These are phyloP conservation scores for Coemansia aciculifera DNA, from an alignment of 192 early-diverging fungal species.

Conservation along the genomic window DNA sequence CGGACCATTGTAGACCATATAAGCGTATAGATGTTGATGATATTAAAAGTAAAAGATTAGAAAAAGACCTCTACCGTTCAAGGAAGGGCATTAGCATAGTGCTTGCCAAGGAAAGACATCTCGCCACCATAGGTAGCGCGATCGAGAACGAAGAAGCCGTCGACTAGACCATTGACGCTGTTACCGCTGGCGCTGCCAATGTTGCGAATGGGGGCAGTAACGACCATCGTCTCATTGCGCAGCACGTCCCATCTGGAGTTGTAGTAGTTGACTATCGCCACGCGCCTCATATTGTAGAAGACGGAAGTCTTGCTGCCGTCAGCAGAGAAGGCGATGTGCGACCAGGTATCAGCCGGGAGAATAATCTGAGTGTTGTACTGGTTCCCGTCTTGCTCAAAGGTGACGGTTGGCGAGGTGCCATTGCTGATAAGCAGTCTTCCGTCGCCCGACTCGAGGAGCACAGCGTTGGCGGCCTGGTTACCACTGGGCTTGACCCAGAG, in stretches of 20 bases:
- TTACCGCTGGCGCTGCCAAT: constrained; percentile 44
- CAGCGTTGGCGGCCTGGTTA: constrained; percentile 33
- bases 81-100: constrained; percentile 38
- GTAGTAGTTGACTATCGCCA: constrained; percentile 38
- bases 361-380: constrained; percentile 40
- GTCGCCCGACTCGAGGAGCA: constrained; percentile 40
- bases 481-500: constrained; percentile 50
- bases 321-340: constrained; percentile 45
- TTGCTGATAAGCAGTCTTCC: constrained; percentile 46
- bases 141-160: constrained; percentile 42
- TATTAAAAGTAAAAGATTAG: not conserved
- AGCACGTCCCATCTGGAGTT: constrained; percentile 44
- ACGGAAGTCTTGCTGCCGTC: constrained; percentile 31
- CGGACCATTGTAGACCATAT: not conserved
- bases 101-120: constrained; percentile 48
- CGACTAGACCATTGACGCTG: constrained; percentile 35
- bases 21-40: not conserved
- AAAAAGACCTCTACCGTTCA: not conserved
- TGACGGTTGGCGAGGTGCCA: constrained; percentile 23
- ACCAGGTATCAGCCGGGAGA: constrained; percentile 32
- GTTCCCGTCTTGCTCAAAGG: constrained; percentile 48
- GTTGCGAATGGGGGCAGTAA: constrained; percentile 31
- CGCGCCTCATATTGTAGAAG: constrained; percentile 41
- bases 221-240: constrained; percentile 37
- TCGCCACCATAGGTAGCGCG: constrained; percentile 35